Evolutionary conservation across 1,139 yeast genomes (phyloP), one percentile per base, ranked within the genome.

Genomic region (Blastobotrys buckinghamii): DNA sequence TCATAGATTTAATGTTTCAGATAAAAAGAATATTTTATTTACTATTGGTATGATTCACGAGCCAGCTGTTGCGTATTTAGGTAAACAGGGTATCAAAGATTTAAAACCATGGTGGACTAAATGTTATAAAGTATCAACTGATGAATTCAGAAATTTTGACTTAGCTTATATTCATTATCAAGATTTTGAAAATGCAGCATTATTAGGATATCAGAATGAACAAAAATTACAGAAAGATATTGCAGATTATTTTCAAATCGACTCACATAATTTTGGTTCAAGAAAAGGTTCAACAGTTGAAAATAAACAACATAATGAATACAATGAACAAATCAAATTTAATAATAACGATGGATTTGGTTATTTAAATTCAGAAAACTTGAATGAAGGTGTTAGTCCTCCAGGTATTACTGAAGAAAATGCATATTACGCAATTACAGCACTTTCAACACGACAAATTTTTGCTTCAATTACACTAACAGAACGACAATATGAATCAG

Each of bases 61-160:
- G 6, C 48, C 48, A 12, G 48, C 24, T 13, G 16, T 45, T 19
- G 15, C 10, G 15, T 45, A 45, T 19, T 30, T 35, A 12, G 26
- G 39, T 19, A 45, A 26, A 16, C 35, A 16, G 7, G 48, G 48
- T n/a, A 20, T 40, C 20, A 10, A 17, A 29, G n/a, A 29, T 10
- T 39, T 45, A 9, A 24, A 34, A 13, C 48, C 48, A 35, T 45
- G 49, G 49, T 46, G 45, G 45, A 41, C 37, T 34, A 26, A 32
- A n/a, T 41, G 45, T 39, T 46, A 36, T 17, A 26, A 29, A 12
- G 24, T 24, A 7, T n/a, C 6, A n/a, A 22, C 12, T 2, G 16
- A 37, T 1, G 7, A 22, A 22, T 5, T 5, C 7, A 5, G 7
- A 5, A 5, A 5, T 5, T 22, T 22, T 22, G 45, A 41, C 2